A percentile compares a stretch with the other conserved stretches of the same genome.
Conservation (phyloP, 202 grass and related monocot genomes). For the Digitaria exilis region DNA sequence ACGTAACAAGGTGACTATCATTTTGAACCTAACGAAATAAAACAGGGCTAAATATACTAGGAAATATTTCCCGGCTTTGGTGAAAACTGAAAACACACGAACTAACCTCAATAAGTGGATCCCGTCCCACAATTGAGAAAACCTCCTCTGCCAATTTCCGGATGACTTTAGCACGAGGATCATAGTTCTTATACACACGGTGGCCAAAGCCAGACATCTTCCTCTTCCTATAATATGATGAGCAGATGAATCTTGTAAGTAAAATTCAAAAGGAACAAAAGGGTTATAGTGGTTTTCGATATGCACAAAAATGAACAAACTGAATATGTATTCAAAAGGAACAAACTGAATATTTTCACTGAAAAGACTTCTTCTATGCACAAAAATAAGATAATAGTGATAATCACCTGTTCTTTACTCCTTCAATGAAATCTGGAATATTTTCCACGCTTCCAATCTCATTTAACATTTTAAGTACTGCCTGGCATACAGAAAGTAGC, state of each 20-base stretch:
- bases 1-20: not conserved
- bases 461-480: conserved; percentile 97
- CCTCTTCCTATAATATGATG: conserved; percentile 63
- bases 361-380: not conserved
- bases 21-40: not conserved
- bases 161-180: conserved; percentile 96
- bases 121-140: conserved; percentile 92
- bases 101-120: conserved; percentile 92
- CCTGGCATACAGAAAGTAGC: conserved; percentile 55
- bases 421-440: conserved; percentile 93
- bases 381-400: not conserved
- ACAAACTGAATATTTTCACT: conserved; percentile 4
- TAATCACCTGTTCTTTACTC: conserved; percentile 90
- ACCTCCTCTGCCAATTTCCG: conserved; percentile 94
- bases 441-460: conserved; percentile 91
- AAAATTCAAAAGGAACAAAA: conserved; percentile 18
- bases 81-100: conserved; percentile 23
- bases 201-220: conserved; percentile 98
- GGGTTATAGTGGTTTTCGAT: no score
- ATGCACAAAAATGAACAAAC: no score
- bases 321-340: no score
- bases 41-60: not conserved
- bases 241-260: conserved; percentile 27
- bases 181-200: conserved; percentile 98
- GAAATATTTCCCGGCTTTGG: not conserved